phyloP scores from a whole-genome alignment of 768 basidiomycete species.

The Chalciporus piperatus region DNA sequence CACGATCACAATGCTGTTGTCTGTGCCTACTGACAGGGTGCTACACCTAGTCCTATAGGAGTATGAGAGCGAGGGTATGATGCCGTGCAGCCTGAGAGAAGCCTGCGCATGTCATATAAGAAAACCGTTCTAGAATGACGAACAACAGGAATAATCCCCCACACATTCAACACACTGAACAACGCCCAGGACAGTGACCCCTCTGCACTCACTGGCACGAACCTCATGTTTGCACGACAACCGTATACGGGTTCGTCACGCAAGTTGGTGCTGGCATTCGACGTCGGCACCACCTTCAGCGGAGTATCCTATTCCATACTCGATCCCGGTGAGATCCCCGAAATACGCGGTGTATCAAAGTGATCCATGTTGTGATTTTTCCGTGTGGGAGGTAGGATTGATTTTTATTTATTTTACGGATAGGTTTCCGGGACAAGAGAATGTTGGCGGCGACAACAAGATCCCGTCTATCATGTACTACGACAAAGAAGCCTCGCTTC shows the following conservation, averaged over 20 bases:
- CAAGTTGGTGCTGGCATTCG: constrained; percentile 34
- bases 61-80: too few relatives aligned
- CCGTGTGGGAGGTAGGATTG: not conserved
- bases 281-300: constrained; percentile 37
- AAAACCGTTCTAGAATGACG: too few relatives aligned
- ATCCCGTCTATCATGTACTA: constrained; percentile 51
- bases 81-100: too few relatives aligned
- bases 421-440: constrained; percentile 31
- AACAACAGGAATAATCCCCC: too few relatives aligned
- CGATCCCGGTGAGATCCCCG: constrained; percentile 30
- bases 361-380: not conserved
- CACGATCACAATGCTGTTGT: too few relatives aligned
- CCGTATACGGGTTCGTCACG: constrained; percentile 33
- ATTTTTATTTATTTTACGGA: constrained; percentile 8
- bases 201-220: not conserved
- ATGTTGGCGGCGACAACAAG: constrained; percentile 43
- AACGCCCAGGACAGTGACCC: too few relatives aligned
- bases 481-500: constrained; percentile 36
- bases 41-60: too few relatives aligned
- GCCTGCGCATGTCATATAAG: too few relatives aligned
- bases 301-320: constrained; percentile 40
- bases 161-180: too few relatives aligned
- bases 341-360: constrained; percentile 23
- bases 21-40: too few relatives aligned
- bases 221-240: constrained; percentile 27